Conservation (phyloP, 495 filamentous ascomycete species). For the Hypomontagnella submonticulosa region DNA sequence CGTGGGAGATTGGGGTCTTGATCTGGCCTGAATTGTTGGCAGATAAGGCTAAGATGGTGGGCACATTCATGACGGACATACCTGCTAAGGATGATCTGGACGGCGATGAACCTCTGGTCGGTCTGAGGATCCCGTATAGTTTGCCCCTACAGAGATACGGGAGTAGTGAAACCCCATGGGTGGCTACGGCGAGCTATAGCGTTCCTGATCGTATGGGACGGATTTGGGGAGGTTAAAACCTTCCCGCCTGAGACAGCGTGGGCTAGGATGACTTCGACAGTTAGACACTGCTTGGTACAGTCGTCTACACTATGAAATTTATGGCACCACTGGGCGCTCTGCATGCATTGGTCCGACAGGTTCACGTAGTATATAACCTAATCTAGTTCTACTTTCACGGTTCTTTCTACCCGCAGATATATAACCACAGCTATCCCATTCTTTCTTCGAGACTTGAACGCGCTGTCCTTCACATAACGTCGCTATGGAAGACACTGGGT, state of each 20-base stretch:
- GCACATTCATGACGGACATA: slow-evolving; percentile 71
- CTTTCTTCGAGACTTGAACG: slow-evolving; percentile 3
- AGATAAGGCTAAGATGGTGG: slow-evolving; percentile 69
- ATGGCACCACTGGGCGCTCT: not conserved
- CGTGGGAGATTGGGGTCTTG: slow-evolving; percentile 87
- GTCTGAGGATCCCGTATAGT: slow-evolving; percentile 85
- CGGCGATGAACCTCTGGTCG: slow-evolving; percentile 58
- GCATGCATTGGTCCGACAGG: not conserved
- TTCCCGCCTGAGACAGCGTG: too few relatives aligned
- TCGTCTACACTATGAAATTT: not conserved
- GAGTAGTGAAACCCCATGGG: slow-evolving; percentile 78
- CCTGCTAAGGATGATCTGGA: slow-evolving; percentile 46
- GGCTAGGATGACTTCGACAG: not conserved
- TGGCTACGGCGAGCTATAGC: slow-evolving; percentile 68
- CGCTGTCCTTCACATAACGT: slow-evolving; percentile 16
- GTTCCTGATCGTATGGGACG: slow-evolving; percentile 77
- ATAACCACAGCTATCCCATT: slow-evolving; percentile 4
- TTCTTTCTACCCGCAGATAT: slow-evolving; percentile 7
- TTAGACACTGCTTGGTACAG: too few relatives aligned
- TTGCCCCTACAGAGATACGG: slow-evolving; percentile 76
- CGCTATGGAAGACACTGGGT: slow-evolving; percentile 18
- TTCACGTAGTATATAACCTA: slow-evolving; percentile 28
- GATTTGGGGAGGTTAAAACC: slow-evolving; percentile 37
- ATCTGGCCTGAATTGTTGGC: slow-evolving; percentile 81
- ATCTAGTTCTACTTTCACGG: slow-evolving; percentile 12